Conservation (phyloP, 2,329 filamentous ascomycete genomes). For the Catunica adiposa region DNA sequence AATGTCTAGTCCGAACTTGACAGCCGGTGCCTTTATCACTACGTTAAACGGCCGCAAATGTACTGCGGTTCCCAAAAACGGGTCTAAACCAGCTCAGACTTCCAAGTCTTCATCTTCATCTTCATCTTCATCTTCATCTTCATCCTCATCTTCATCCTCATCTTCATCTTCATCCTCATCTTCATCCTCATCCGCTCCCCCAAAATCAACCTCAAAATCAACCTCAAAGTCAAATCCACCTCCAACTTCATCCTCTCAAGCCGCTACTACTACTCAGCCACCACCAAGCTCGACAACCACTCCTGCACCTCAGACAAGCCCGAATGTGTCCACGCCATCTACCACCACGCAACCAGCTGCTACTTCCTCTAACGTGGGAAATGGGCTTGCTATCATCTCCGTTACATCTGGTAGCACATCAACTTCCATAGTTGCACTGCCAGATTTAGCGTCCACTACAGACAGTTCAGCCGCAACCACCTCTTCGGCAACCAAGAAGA, state of each 20-base stretch:
- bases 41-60: conserved; percentile 34
- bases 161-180: conserved; percentile 13
- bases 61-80: conserved; percentile 32
- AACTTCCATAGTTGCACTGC: not conserved
- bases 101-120: conserved; percentile 12
- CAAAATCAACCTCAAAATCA: not conserved
- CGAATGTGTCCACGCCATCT: conserved; percentile 1
- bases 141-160: conserved; percentile 11
- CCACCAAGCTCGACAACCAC: conserved; percentile 1
- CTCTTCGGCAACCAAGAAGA: not conserved
- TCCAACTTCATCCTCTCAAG: not conserved
- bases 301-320: not conserved
- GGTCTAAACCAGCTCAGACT: conserved; percentile 9
- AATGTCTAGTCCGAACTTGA: conserved; percentile 30
- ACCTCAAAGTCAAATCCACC: not conserved
- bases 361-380: not conserved
- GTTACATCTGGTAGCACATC: not conserved
- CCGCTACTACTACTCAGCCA: not conserved
- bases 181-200: too few relatives aligned
- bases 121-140: conserved; percentile 13
- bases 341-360: not conserved
- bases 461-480: not conserved
- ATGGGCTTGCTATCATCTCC: not conserved
- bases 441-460: not conserved
- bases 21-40: conserved; percentile 32